A percentile compares a stretch with the other conserved stretches of the same genome.
Conservation (phyloP, 2,329 filamentous ascomycete genomes). For the Pseudogymnoascus sp. region DNA sequence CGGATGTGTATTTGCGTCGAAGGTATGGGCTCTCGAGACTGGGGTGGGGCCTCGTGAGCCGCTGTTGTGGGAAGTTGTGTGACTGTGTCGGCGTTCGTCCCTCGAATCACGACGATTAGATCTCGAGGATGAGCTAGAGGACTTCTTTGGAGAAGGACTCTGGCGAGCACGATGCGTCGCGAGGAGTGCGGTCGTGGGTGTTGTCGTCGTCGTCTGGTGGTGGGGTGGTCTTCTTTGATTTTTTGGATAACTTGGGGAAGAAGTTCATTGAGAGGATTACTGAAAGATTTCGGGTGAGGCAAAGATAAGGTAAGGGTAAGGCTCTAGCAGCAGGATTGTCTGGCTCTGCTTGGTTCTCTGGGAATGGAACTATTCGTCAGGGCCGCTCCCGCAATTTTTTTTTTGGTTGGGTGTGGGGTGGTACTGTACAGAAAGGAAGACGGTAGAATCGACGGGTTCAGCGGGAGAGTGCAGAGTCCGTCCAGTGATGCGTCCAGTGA, state of each 20-base stretch:
- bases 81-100: conserved; percentile 15
- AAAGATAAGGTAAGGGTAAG: conserved; percentile 7
- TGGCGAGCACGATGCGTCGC: conserved; percentile 17
- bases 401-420: conserved; percentile 9
- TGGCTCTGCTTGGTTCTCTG: conserved; percentile 2
- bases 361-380: conserved; percentile 10
- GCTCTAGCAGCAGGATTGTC: conserved; percentile 4
- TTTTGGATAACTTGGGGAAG: conserved; percentile 31
- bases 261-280: conserved; percentile 27
- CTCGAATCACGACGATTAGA: conserved; percentile 19
- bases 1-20: conserved; percentile 71
- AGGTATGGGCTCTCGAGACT: conserved; percentile 33
- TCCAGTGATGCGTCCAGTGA: neutral
- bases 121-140: conserved; percentile 17
- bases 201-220: conserved; percentile 22
- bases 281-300: conserved; percentile 8
- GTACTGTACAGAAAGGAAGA: conserved; percentile 9
- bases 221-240: conserved; percentile 26
- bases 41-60: conserved; percentile 24
- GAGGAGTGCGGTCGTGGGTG: conserved; percentile 9
- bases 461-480: conserved; percentile 8
- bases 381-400: conserved; percentile 10
- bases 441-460: conserved; percentile 9
- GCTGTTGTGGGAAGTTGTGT: conserved; percentile 25
- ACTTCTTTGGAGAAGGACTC: conserved; percentile 27